These are phyloP conservation scores for Cyclospora cayetanensis DNA, from an alignment of 169 alveolate species.

Conservation along the genomic window DNA sequence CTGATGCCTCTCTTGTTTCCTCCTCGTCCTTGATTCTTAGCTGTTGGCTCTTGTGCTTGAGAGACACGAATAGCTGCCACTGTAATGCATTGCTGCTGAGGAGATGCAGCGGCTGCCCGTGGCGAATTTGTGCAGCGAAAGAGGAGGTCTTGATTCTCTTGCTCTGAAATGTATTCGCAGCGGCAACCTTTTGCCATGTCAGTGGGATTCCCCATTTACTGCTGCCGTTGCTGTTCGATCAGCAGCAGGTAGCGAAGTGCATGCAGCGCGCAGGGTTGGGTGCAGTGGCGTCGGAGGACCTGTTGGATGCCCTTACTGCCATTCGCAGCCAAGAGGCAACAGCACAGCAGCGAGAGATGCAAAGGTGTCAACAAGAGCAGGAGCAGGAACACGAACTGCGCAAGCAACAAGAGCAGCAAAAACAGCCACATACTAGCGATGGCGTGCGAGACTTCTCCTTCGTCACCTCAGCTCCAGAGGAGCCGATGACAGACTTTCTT, in stretches of 20 bases:
- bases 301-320: slow-evolving; percentile 7
- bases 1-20: background rate
- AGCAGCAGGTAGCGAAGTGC: slow-evolving; percentile 15
- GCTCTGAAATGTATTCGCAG: background rate
- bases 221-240: slow-evolving; percentile 34
- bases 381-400: slow-evolving; percentile 26
- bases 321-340: background rate
- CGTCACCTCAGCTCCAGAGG: background rate
- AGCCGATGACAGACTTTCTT: background rate
- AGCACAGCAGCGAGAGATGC: slow-evolving; percentile 19
- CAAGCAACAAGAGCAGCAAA: background rate
- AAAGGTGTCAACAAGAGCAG: background rate
- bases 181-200: background rate
- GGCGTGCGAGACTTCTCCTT: background rate
- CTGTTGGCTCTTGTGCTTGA: background rate
- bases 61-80: background rate
- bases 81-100: background rate
- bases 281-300: background rate
- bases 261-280: slow-evolving; percentile 34
- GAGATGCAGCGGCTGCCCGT: background rate
- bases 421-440: background rate
- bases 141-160: too few relatives aligned
- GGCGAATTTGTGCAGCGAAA: too few relatives aligned
- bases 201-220: background rate
- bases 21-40: background rate